These are phyloP conservation scores for Phyllosticta citrichinensis DNA, from an alignment of 2,329 filamentous ascomycete species.

Conservation along the genomic window DNA sequence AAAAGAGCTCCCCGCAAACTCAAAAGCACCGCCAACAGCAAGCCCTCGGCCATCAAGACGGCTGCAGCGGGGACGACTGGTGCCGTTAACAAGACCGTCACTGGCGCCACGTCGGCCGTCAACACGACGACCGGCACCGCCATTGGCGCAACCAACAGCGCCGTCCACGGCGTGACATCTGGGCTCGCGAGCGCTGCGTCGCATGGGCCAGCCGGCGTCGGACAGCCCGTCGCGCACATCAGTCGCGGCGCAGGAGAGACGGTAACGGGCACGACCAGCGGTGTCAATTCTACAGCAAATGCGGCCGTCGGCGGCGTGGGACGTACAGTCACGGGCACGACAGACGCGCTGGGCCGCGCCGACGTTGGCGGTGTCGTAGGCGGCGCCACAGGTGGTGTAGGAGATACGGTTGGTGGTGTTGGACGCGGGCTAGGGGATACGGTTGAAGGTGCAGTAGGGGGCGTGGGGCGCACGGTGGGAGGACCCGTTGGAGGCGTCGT, in stretches of 20 bases:
- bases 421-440: conserved; percentile 14
- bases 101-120: conserved; percentile 23
- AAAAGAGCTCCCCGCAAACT: conserved; percentile 10
- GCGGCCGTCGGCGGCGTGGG: conserved; percentile 32
- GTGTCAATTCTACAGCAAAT: conserved; percentile 31
- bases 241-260: conserved; percentile 34
- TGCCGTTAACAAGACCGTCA: conserved; percentile 27
- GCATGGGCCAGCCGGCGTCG: conserved; percentile 23
- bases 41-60: conserved; percentile 20
- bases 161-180: conserved; percentile 28
- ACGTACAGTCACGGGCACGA: conserved; percentile 35
- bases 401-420: conserved; percentile 23
- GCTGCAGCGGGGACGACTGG: conserved; percentile 25
- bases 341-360: conserved; percentile 32
- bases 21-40: not conserved
- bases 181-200: conserved; percentile 28
- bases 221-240: conserved; percentile 30
- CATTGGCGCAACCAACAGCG: conserved; percentile 25
- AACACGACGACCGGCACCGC: conserved; percentile 29
- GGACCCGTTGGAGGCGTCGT: conserved; percentile 20
- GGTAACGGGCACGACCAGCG: conserved; percentile 28
- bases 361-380: conserved; percentile 30
- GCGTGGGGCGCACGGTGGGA: conserved; percentile 23
- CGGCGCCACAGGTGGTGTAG: conserved; percentile 27
- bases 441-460: conserved; percentile 16